Base-by-base conservation (phyloP, 139 green algal genomes). In the Coelastrella sp. region DNA sequence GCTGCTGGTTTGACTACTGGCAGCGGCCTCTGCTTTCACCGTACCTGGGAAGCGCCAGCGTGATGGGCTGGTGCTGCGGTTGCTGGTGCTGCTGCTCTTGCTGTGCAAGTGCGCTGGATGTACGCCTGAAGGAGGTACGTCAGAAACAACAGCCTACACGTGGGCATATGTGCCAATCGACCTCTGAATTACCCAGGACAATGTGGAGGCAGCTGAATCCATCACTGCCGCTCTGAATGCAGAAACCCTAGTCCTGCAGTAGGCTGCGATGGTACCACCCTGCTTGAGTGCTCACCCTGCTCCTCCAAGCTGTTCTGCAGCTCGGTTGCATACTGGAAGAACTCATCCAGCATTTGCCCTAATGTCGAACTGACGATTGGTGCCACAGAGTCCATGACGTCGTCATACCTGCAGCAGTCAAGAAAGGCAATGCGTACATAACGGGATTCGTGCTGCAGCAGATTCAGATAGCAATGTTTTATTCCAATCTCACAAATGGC, bases 321-420 rank as follows among this genome's bases (percentile, higher is more conserved):
- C 82, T 87, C 82, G 0, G 61, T 63, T 8, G 82, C 82, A 22
- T 87, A 87, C 82, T 78, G 63, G 82, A 87, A 87, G 56, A 87
- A 87, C 10, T 87, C 82, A 78, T 87, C 82, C 63, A 87, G 82
- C 82, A 87, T 87, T 35, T 87, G 82, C 57, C 82, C 82, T 9
- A 87, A 27, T 22, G 82, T 87, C 4, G 82, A 27, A 27, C 56
- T 27, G 49, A 87, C 19, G 4, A 27, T 63, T 49, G 82, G 82
- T 9, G 17, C n/a, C 61, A 86, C 19, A 25, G 78, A 27, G 8
- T 81, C 74, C n/a, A 81, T 81, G 9, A 78, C 11, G 25, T 78
- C 82, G 19, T 79, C 82, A 65, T 79, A 73, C 82, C 65, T 78
- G 65, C 35, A 68, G 24, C 24, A 78, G 82, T 10, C 25, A 66